Conservation (phyloP, 2,329 filamentous ascomycete genomes). For the Lachnellula hyalina region DNA sequence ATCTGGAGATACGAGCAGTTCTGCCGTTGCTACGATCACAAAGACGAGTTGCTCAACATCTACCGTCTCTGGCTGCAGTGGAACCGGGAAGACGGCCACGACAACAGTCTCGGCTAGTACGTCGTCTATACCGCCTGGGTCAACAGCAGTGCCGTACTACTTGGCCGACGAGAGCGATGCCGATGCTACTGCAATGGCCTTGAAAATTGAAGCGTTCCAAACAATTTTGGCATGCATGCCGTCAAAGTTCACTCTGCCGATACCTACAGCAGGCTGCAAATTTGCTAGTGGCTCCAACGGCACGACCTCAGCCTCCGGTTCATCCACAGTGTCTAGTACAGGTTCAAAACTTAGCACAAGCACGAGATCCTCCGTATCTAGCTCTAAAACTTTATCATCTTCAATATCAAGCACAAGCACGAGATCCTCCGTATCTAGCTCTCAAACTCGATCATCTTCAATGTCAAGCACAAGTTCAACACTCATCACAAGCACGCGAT, state of each 20-base stretch:
- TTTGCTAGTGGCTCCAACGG: background rate
- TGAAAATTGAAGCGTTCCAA: background rate
- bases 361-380: background rate
- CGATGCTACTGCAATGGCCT: background rate
- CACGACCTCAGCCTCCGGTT: background rate
- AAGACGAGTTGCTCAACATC: constrained; percentile 1
- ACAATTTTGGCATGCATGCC: background rate
- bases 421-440: too few relatives aligned
- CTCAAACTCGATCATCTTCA: background rate
- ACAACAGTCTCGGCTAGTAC: constrained; percentile 2
- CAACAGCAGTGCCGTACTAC: background rate
- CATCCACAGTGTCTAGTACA: background rate
- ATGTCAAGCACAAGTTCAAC: too few relatives aligned
- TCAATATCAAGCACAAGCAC: background rate
- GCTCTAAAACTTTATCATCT: background rate
- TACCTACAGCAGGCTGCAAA: background rate
- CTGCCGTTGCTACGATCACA: constrained; percentile 3
- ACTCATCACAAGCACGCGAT: too few relatives aligned
- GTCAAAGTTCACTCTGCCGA: background rate
- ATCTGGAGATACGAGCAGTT: constrained; percentile 1
- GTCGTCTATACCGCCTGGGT: background rate
- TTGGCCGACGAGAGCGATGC: background rate
- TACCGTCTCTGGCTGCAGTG: constrained; percentile 4
- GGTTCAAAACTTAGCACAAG: background rate
- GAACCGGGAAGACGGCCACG: background rate